Conservation (phyloP, 2,329 filamentous ascomycete species). For the Aspergillus felis region DNA sequence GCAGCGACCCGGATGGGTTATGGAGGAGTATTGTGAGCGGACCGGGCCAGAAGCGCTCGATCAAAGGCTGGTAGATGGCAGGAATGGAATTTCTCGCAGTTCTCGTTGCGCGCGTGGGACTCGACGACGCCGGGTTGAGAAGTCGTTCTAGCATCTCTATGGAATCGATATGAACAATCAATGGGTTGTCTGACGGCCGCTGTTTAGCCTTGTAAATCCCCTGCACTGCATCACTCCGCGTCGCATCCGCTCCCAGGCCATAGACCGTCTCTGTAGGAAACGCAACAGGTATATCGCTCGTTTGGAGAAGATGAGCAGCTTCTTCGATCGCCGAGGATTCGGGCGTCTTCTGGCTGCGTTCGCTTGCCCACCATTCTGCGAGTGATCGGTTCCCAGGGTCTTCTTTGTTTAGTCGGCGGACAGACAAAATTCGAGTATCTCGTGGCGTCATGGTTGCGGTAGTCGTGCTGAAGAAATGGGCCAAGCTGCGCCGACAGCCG, state of each 20-base stretch:
- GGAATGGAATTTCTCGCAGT: constrained; percentile 52
- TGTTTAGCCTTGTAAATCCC: constrained; percentile 94
- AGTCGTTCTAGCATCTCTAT: constrained; percentile 68
- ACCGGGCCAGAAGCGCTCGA: constrained; percentile 87
- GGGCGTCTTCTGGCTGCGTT: constrained; percentile 32
- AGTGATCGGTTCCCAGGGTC: constrained; percentile 31
- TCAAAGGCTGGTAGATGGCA: constrained; percentile 70
- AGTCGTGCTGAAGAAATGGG: constrained; percentile 20
- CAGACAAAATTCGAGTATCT: constrained; percentile 35
- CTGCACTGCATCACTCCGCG: constrained; percentile 72
- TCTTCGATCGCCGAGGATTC: constrained; percentile 55
- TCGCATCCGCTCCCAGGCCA: constrained; percentile 93
- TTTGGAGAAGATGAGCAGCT: constrained; percentile 64
- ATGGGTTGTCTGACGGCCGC: constrained; percentile 85
- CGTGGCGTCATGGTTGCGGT: constrained; percentile 18
- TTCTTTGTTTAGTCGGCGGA: constrained; percentile 35
- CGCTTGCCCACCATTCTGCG: constrained; percentile 38
- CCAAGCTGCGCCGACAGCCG: constrained; percentile 26
- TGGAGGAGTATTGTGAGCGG: constrained; percentile 87
- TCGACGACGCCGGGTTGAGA: constrained; percentile 43
- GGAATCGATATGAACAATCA: constrained; percentile 89
- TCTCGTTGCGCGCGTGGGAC: constrained; percentile 26
- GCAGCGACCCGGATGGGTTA: constrained; percentile 62
- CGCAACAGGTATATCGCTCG: constrained; percentile 72
- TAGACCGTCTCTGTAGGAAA: constrained; percentile 99